phyloP scores from a whole-genome alignment of 805 yeast species.

The Candida suzukii region DNA sequence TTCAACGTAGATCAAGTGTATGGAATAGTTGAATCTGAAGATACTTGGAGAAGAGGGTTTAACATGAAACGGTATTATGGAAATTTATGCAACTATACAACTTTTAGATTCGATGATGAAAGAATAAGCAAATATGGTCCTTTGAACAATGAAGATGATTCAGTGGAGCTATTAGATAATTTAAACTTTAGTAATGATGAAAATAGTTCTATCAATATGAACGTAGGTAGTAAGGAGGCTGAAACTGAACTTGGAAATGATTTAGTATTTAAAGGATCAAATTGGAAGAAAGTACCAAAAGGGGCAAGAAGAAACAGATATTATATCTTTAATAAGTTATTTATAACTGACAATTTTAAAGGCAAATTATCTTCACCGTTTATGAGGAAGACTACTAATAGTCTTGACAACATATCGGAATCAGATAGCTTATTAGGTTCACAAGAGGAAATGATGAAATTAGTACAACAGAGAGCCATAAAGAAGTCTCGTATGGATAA shows the following conservation, averaged over 20 bases:
- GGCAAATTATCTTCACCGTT: neutral
- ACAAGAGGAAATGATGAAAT: neutral
- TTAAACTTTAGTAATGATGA: neutral
- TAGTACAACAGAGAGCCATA: neutral
- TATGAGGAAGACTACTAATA: neutral
- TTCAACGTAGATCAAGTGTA: slow-evolving; percentile 9
- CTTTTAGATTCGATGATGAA: slow-evolving; percentile 6
- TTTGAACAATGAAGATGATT: neutral
- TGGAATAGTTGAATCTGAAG: slow-evolving; percentile 9
- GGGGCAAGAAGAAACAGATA: neutral
- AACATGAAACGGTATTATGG: slow-evolving; percentile 9
- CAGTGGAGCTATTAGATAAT: neutral
- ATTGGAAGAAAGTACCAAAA: neutral
- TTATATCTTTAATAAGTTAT: neutral
- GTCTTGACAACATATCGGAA: neutral
- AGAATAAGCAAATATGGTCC: neutral
- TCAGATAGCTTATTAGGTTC: neutral
- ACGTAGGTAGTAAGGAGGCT: too few relatives aligned
- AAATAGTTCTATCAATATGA: too few relatives aligned
- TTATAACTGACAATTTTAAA: neutral
- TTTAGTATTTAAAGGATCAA: neutral
- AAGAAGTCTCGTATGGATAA: too few relatives aligned
- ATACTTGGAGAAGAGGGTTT: slow-evolving; percentile 9
- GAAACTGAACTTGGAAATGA: neutral
- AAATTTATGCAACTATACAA: neutral